phyloP scores from a whole-genome alignment of 306 rosid species.

The Trichosanthes truncata region DNA sequence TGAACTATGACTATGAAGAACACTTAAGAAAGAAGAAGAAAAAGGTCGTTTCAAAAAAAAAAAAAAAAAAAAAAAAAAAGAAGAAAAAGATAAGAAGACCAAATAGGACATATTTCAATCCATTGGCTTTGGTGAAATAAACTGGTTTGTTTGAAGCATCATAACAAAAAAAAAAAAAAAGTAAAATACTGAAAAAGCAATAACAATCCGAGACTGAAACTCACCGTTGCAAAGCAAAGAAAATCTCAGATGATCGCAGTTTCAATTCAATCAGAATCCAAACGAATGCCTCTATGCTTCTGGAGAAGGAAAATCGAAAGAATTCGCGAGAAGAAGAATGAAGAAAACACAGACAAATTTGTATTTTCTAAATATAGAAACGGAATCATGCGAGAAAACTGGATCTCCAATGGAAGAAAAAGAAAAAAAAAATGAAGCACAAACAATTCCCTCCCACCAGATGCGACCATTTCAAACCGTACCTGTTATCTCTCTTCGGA shows the following conservation, averaged over 20 bases:
- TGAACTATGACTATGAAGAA: too few species aligned
- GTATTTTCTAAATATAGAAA: neutral
- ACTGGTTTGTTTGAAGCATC: too few species aligned
- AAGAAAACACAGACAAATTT: neutral
- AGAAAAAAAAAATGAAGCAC: neutral
- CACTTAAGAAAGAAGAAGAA: too few species aligned
- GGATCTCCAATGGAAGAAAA: conserved; percentile 11
- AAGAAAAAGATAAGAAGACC: too few species aligned
- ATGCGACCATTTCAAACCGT: neutral
- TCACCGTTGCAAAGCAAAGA: neutral
- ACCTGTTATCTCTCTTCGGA: neutral
- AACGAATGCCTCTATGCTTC: neutral
- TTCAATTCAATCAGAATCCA: neutral
- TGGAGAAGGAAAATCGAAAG: neutral
- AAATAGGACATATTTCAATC: too few species aligned
- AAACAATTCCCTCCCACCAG: neutral
- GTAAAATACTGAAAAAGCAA: too few species aligned
- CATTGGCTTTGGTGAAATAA: too few species aligned
- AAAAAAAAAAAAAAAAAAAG: too few species aligned
- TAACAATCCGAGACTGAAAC: neutral
- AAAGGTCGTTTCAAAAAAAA: too few species aligned
- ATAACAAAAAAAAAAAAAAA: too few species aligned
- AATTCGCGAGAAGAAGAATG: neutral
- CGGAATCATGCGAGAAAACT: neutral
- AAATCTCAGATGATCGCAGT: neutral